Evolutionary conservation across 2,329 filamentous ascomycete species (phyloP), one percentile per base, ranked within the genome.

Genomic region (Trichoderma polysporum): DNA sequence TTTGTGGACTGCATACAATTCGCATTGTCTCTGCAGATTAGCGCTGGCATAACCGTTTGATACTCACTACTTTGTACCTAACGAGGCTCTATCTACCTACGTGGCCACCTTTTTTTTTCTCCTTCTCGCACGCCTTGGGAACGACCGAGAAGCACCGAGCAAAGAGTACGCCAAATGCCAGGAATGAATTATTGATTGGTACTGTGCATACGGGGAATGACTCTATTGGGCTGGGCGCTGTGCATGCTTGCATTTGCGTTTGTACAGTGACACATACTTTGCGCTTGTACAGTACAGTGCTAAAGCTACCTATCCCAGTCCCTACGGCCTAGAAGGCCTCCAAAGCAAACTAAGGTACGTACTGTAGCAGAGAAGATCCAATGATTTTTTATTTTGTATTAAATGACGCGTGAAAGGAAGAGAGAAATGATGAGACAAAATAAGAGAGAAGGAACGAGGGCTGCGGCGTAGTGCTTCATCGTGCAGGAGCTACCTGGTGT

Each of bases 181-280:
- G 29, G 4, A 29, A 52, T 15, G 15, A 25, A 25, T 2, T 12
- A 15, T 6, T n/a, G 22, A 22, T 29, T 22, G 19, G 41, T 50
- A 61, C 58, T 61, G 58, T 61, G 58, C 41, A 49, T 37, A 27
- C 31, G 53, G 53, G 53, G 53, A 33, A 57, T 61, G 56, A 19
- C 9, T 49, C 13, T 47, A 19, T 61, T 35, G 27, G 19, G 41
- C 58, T 61, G 58, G 31, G 41, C 29, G 57, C 41, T 60, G 57
- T 31, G 29, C 57, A 60, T 25, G 57, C n/a, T 17, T 39, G 41
- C 41, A 61, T 45, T 8, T 27, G 29, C 17, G 39, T 22, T 49
- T 50, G 31, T 49, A 29, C 45, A 17, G 22, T n/a, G 15, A n/a
- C 49, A 52, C 13, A 37, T 58, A 58, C 37, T 50, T 12, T 13